A percentile compares a stretch with the other conserved stretches of the same genome.
These are phyloP conservation scores for Pichia californica DNA, from an alignment of 805 yeast species.

Conservation along the genomic window DNA sequence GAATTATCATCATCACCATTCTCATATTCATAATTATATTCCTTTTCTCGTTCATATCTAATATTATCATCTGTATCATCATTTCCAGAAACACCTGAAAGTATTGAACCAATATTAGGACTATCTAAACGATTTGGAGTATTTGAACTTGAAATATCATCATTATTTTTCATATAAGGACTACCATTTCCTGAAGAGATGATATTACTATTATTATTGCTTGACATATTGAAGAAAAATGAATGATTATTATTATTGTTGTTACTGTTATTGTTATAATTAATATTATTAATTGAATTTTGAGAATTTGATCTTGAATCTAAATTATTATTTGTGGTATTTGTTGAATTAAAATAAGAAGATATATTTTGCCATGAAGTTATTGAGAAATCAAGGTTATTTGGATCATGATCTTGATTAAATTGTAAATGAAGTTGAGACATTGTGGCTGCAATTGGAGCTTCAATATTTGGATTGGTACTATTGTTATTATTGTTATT, in stretches of 20 bases:
- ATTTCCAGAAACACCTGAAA: constrained; percentile 28
- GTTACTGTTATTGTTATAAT: no score
- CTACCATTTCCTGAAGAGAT: constrained; percentile 6
- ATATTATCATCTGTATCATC: constrained; percentile 12
- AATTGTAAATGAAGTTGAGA: constrained; percentile 2
- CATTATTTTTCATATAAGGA: neutral
- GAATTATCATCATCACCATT: neutral
- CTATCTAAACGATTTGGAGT: constrained; percentile 9
- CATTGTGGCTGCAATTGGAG: no score
- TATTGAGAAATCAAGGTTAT: constrained; percentile 23
- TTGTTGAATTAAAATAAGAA: constrained; percentile 1
- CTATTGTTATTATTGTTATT: neutral
- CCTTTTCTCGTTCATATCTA: neutral
- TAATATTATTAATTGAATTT: neutral
- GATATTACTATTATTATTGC: constrained; percentile 4
- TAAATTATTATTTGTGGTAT: neutral
- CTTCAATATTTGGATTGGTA: neutral
- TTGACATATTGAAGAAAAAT: constrained; percentile 1
- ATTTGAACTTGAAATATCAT: neutral
- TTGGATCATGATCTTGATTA: constrained; percentile 11
- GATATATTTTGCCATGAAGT: constrained; percentile 32
- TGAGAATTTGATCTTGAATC: constrained; percentile 1
- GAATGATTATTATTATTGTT: no score
- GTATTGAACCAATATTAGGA: constrained; percentile 26
- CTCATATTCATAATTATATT: neutral